phyloP scores from a whole-genome alignment of 257 asterid species.

The Gentiana straminea region DNA sequence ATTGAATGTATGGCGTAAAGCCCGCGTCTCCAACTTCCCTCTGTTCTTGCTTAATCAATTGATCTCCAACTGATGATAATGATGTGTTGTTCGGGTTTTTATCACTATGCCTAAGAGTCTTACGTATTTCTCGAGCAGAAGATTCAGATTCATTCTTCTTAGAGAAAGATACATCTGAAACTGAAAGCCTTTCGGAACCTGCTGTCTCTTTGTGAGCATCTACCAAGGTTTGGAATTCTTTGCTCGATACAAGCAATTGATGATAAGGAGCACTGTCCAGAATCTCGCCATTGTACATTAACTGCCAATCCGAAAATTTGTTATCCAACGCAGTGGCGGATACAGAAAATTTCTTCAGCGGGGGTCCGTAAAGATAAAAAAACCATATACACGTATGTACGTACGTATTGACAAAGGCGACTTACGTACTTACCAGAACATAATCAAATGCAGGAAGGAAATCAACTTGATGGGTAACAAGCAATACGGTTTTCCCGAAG shows the following conservation, averaged over 20 bases:
- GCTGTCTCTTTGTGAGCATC: constrained; percentile 48
- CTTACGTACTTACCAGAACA: constrained; percentile 52
- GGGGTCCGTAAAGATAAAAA: background rate
- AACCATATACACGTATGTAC: background rate
- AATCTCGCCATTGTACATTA: constrained; percentile 42
- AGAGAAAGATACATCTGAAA: constrained; percentile 23
- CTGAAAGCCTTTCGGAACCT: constrained; percentile 34
- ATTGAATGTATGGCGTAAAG: constrained; percentile 62
- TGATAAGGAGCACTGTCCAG: constrained; percentile 30
- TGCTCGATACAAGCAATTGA: constrained; percentile 33
- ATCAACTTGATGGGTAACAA: constrained; percentile 97
- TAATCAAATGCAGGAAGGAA: constrained; percentile 84
- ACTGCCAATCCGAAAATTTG: constrained; percentile 16
- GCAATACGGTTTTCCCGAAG: constrained; percentile 59
- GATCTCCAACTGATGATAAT: constrained; percentile 31
- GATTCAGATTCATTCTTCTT: constrained; percentile 13
- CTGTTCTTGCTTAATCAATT: constrained; percentile 83
- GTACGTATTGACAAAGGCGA: background rate
- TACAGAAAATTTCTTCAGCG: background rate
- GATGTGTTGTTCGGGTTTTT: constrained; percentile 12
- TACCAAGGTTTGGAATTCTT: constrained; percentile 37
- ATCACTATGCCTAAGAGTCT: constrained; percentile 13
- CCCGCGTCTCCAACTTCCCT: constrained; percentile 85
- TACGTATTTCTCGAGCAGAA: constrained; percentile 25
- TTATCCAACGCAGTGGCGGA: background rate